Evolutionary conservation across 1,139 yeast species (phyloP).

Genomic region (Debaryomycetaceae sp.): DNA sequence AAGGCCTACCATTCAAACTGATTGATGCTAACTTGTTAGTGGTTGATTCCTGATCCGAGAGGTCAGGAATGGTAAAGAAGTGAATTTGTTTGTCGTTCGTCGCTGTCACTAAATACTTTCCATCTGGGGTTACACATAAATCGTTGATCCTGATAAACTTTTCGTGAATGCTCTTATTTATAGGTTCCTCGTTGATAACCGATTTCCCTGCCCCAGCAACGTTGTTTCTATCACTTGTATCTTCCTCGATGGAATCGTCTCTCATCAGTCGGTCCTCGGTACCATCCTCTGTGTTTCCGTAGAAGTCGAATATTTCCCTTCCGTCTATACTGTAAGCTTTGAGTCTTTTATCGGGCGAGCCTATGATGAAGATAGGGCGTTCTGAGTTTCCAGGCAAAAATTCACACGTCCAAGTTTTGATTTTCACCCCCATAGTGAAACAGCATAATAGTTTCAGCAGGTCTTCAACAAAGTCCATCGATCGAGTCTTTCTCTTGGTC

Average conservation of each 20-base stretch:
- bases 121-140: constrained; percentile 60
- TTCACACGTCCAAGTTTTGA: constrained; percentile 63
- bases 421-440: constrained; percentile 39
- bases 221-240: constrained; percentile 32
- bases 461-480: constrained; percentile 25
- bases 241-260: constrained; percentile 9
- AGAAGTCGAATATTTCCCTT: constrained; percentile 40
- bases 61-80: constrained; percentile 44
- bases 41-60: constrained; percentile 30
- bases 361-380: constrained; percentile 60
- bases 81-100: constrained; percentile 58
- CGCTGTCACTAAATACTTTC: constrained; percentile 58
- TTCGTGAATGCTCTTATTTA: constrained; percentile 14
- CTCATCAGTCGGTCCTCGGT: constrained; percentile 8
- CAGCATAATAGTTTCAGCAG: constrained; percentile 14
- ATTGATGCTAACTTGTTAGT: constrained; percentile 34
- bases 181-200: constrained; percentile 3
- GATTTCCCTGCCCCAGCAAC: constrained; percentile 12
- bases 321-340: constrained; percentile 55
- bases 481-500: constrained; percentile 22
- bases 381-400: constrained; percentile 52
- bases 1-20: constrained; percentile 33
- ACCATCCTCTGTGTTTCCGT: constrained; percentile 35
- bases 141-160: constrained; percentile 60
- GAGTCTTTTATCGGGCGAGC: constrained; percentile 75